Percentiles rank a stretch among this genome's conserved stretches.
phyloP scores from a whole-genome alignment of 371 early-diverging fungal genomes.

The Mucor lusitanicus region DNA sequence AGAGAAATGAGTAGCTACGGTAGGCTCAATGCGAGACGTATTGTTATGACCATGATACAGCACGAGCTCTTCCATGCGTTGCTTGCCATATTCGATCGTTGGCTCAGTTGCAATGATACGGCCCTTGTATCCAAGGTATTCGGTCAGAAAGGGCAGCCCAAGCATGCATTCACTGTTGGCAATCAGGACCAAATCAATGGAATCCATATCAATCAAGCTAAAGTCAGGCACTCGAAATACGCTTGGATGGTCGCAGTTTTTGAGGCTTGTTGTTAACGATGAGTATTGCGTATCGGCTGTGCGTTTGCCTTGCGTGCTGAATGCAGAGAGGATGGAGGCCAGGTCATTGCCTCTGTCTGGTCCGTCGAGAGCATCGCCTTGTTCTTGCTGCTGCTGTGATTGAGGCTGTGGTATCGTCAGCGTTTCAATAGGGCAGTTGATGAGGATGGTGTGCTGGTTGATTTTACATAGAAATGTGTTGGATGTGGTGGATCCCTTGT shows the following conservation, averaged over 20 bases:
- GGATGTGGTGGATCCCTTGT: constrained; percentile 17
- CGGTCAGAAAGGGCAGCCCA: constrained; percentile 84
- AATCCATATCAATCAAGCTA: constrained; percentile 52
- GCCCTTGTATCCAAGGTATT: constrained; percentile 83
- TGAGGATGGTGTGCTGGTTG: constrained; percentile 34
- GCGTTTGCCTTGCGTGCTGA: constrained; percentile 22
- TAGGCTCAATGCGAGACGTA: constrained; percentile 24
- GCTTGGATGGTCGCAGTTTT: constrained; percentile 23
- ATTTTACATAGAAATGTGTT: constrained; percentile 44
- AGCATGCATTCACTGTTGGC: constrained; percentile 74
- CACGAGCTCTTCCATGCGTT: constrained; percentile 71
- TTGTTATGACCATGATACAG: constrained; percentile 47
- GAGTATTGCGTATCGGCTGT: constrained; percentile 22
- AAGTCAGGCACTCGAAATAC: constrained; percentile 57
- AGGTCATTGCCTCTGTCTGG: constrained; percentile 6
- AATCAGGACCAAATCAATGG: constrained; percentile 77
- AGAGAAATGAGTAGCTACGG: constrained; percentile 23
- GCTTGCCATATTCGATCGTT: constrained; percentile 17
- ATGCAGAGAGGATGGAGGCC: constrained; percentile 9
- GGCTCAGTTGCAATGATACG: constrained; percentile 22
- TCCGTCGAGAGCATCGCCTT: not conserved
- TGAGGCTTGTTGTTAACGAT: not conserved
- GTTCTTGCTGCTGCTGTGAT: not conserved
- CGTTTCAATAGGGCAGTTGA: constrained; percentile 49
- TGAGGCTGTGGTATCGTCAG: constrained; percentile 10